Base-by-base conservation (phyloP, 805 yeast species). In the Kodamaea sagamina region DNA sequence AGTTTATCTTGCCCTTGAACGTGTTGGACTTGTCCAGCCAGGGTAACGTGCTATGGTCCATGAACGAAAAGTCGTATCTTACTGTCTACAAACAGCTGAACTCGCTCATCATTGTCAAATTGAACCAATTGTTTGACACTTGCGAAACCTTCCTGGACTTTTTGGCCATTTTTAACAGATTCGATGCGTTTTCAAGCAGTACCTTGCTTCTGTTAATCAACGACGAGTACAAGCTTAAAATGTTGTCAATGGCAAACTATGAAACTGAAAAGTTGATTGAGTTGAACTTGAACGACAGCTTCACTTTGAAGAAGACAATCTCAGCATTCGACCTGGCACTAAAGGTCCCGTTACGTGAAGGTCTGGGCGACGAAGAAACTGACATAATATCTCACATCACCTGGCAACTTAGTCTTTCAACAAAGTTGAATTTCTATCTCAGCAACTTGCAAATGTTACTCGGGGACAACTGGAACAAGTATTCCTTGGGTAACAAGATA, bases 401-500 rank as follows among this genome's bases (percentile, higher is more conserved):
- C 7, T 26, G 38, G 34, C 39, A 36, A 7, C 16, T 50, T 6
- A 48, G 57, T 36, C 29, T 62, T 5, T 38, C 46, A 6, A 44
- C 50, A 5, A 67, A 64, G 42, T 25, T 62, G 4, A 38, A 49
- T 10, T 62, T 55, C 45, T 68, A 63, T 42, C 36, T 52, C 9
- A 24, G n/a, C 0, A 52, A 51, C 29, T 51, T 71, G 11, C 42
- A 49, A 6, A 44, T 35, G n/a, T 34, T 63, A 5, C 52, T 68
- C 16, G 76, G 76, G 0, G 36, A 41, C 2, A 60, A 58, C 28
- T 71, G 76, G 76, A 51, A 53, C 31, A 61, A 65, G 36, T 71
- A 62, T 47, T 61, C 74, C 2, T 34, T 58, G 10, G 97, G 96
- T 0, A 75, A 72, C 41, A 77, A 74, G 47, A 75, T 92, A 1